Evolutionary conservation across 371 early-diverging fungal species (phyloP), one percentile per base, ranked within the genome.

Genomic region (Rhizopus delemar): DNA sequence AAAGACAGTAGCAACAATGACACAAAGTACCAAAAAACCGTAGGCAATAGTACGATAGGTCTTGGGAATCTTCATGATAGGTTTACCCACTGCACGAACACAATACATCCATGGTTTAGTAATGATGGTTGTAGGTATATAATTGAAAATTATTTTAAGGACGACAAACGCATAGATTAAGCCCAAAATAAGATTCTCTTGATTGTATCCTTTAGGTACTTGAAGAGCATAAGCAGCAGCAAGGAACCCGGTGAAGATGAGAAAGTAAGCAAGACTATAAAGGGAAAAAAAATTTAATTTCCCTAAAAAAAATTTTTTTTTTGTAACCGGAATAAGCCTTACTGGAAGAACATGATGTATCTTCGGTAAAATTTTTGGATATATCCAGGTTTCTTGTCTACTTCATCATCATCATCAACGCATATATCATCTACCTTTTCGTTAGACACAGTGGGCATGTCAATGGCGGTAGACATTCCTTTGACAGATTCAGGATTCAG

Each of bases 1-100:
- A 51, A 91, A 69, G 11, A 87, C 78, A 46, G 84, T 83, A 22
- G 84, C 76, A 34, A 88, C 59, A 41, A 90, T 77, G 36, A 86
- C 60, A 38, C 67, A 73, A 8, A 78, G 8, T 3, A 85, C 77
- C 32, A 83, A 67, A 7, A 66, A 43, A 5, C 55, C 71, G 46
- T 76, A 83, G 0, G 46, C 45, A 2, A 69, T 36, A 8, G 33
- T 46, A 28, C 71, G 70, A 5, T 53, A 8, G 3, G 28, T 45
- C 3, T 54, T 33, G n/a, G 62, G 59, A 11, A 76, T 29, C 9
- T 48, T 41, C 60, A 55, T 63, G 41, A 72, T 39, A 16, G 80
- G 75, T n/a, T 45, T 48, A 29, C 57, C 53, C 0, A 66, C 56
- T 3, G 41, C 39, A n/a, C 35, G 52, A 13, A 64, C 56, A 1